These are phyloP conservation scores for Aspergillus egyptiacus DNA, from an alignment of 495 filamentous ascomycete genomes.

Conservation along the genomic window DNA sequence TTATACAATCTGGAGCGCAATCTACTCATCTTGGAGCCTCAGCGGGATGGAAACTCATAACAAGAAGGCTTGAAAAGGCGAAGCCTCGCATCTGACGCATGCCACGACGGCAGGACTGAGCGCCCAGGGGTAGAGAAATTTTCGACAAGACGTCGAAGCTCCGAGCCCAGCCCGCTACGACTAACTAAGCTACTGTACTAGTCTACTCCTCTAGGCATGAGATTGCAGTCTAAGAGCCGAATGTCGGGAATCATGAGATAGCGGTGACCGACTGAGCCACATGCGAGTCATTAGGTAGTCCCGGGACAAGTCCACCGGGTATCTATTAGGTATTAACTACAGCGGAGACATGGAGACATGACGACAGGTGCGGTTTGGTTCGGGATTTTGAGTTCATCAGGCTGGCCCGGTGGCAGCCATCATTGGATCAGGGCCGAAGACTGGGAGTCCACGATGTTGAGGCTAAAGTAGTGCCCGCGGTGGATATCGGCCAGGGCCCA, in stretches of 20 bases:
- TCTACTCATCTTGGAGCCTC: slow-evolving; percentile 27
- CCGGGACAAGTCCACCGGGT: too few relatives aligned
- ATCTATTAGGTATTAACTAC: too few relatives aligned
- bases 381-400: too few relatives aligned
- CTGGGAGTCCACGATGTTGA: not conserved
- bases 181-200: too few relatives aligned
- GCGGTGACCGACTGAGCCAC: too few relatives aligned
- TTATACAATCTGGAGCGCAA: slow-evolving; percentile 41
- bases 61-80: not conserved
- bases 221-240: too few relatives aligned
- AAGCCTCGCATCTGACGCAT: slow-evolving; percentile 3
- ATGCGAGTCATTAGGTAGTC: too few relatives aligned
- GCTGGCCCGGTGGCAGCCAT: not conserved
- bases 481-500: slow-evolving; percentile 14
- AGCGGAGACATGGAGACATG: too few relatives aligned
- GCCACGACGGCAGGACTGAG: not conserved
- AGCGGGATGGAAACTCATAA: not conserved
- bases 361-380: too few relatives aligned
- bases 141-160: not conserved
- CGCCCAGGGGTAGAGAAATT: not conserved
- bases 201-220: too few relatives aligned
- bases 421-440: not conserved
- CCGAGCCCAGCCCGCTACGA: not conserved
- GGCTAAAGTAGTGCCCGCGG: slow-evolving; percentile 13
- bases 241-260: too few relatives aligned